Evolutionary conservation across 495 filamentous ascomycete genomes (phyloP).

Genomic region (Penicillium egyptiacum): DNA sequence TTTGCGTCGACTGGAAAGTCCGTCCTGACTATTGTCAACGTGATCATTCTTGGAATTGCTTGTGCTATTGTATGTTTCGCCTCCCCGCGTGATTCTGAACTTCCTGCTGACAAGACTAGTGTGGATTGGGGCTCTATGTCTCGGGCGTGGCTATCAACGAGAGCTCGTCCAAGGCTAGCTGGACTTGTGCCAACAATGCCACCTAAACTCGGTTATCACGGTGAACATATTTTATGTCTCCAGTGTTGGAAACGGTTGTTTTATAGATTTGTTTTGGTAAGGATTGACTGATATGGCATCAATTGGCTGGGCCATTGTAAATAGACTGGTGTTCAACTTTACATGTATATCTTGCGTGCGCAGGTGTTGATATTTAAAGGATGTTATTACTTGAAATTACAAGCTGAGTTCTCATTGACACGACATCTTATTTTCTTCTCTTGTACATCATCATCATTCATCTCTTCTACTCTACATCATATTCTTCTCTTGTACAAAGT

Average conservation of each 20-base stretch:
- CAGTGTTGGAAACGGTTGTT: not conserved
- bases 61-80: slow-evolving; percentile 29
- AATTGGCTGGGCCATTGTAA: slow-evolving; percentile 1
- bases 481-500: not conserved
- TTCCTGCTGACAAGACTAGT: slow-evolving; percentile 25
- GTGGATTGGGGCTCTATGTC: slow-evolving; percentile 41
- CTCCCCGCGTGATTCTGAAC: not conserved
- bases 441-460: not conserved
- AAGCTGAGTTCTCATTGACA: not conserved
- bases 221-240: not conserved
- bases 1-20: slow-evolving; percentile 45
- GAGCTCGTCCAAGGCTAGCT: slow-evolving; percentile 30
- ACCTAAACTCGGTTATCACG: slow-evolving; percentile 1
- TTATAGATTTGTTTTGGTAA: not conserved
- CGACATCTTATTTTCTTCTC: not conserved
- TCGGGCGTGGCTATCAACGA: slow-evolving; percentile 40
- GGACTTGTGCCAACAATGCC: slow-evolving; percentile 37
- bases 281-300: not conserved
- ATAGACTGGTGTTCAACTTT: slow-evolving; percentile 6
- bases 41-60: slow-evolving; percentile 53
- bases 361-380: slow-evolving; percentile 1
- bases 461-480: too few relatives aligned
- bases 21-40: slow-evolving; percentile 47
- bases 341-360: not conserved
- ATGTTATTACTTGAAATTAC: not conserved